phyloP scores from a whole-genome alignment of 257 asterid genomes.

The Nicotiana otophora region DNA sequence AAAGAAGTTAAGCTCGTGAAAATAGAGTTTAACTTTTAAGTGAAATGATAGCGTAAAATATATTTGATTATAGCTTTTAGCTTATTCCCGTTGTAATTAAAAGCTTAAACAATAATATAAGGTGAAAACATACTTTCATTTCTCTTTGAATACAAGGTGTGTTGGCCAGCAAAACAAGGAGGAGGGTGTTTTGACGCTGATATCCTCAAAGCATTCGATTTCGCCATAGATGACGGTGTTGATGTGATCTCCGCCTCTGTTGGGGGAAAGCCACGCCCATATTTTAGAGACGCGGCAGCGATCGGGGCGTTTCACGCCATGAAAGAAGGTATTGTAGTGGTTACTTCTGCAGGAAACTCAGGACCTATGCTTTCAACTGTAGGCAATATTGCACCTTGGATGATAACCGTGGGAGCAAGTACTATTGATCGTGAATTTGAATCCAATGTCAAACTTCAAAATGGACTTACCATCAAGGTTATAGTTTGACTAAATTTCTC shows the following conservation, averaged over 20 bases:
- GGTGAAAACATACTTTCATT: not conserved
- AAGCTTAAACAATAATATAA: not conserved
- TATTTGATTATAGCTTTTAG: too few relatives aligned
- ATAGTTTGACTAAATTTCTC: not conserved
- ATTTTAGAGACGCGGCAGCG: slow-evolving; percentile 30
- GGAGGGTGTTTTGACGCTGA: slow-evolving; percentile 49
- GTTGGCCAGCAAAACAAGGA: slow-evolving; percentile 28
- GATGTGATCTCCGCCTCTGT: slow-evolving; percentile 61
- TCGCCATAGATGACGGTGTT: slow-evolving; percentile 67
- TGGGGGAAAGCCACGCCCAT: slow-evolving; percentile 27
- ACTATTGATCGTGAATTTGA: slow-evolving; percentile 39
- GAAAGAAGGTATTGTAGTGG: slow-evolving; percentile 37
- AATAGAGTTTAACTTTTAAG: not conserved
- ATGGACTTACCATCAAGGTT: slow-evolving; percentile 30
- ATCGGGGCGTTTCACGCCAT: slow-evolving; percentile 60
- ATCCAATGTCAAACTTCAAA: slow-evolving; percentile 25
- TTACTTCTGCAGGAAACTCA: slow-evolving; percentile 52
- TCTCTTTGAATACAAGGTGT: slow-evolving; percentile 24
- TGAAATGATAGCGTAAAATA: too few relatives aligned
- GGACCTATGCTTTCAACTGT: slow-evolving; percentile 35
- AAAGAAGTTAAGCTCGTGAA: not conserved
- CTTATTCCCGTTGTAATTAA: too few relatives aligned
- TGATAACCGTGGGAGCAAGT: slow-evolving; percentile 67
- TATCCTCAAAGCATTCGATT: slow-evolving; percentile 45
- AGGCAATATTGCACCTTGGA: slow-evolving; percentile 59